phyloP scores from a whole-genome alignment of 805 yeast species.

The Kodamaea kakaduensis region DNA sequence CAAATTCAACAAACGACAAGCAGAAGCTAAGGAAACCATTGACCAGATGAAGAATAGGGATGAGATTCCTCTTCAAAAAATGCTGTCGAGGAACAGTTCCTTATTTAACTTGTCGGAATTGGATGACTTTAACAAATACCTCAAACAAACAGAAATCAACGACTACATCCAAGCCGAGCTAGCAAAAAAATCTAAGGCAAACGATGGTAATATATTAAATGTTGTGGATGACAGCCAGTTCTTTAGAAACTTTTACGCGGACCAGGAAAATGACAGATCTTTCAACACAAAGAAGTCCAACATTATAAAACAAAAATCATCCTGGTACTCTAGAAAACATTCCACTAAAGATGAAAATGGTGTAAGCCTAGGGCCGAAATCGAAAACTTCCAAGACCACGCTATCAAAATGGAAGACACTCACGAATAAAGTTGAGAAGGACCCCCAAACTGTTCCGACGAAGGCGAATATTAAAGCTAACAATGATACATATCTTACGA shows the following conservation, averaged over 20 bases:
- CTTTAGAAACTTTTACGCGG: slow-evolving; percentile 23
- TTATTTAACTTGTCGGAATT: slow-evolving; percentile 28
- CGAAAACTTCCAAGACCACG: slow-evolving; percentile 1
- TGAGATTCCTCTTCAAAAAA: slow-evolving; percentile 12
- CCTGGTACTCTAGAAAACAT: slow-evolving; percentile 14
- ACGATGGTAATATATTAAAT: slow-evolving; percentile 22
- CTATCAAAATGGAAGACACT: slow-evolving; percentile 2
- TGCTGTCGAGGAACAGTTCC: slow-evolving; percentile 15
- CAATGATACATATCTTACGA: slow-evolving; percentile 6
- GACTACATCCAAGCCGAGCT: slow-evolving; percentile 26
- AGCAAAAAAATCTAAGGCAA: slow-evolving; percentile 8
- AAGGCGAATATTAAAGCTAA: not conserved
- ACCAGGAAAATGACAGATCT: slow-evolving; percentile 5
- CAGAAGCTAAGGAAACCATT: slow-evolving; percentile 7
- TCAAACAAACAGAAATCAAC: slow-evolving; percentile 32
- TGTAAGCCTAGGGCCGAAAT: not conserved
- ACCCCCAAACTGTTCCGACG: not conserved
- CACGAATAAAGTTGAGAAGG: not conserved
- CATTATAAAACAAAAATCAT: slow-evolving; percentile 4
- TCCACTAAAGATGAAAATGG: slow-evolving; percentile 5
- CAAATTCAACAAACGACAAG: slow-evolving; percentile 8
- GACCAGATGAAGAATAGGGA: slow-evolving; percentile 9
- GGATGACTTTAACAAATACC: slow-evolving; percentile 33
- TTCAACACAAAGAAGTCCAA: slow-evolving; percentile 6
- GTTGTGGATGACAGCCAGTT: slow-evolving; percentile 25